phyloP scores from a whole-genome alignment of 106 monocot species.

The Allium fistulosum region DNA sequence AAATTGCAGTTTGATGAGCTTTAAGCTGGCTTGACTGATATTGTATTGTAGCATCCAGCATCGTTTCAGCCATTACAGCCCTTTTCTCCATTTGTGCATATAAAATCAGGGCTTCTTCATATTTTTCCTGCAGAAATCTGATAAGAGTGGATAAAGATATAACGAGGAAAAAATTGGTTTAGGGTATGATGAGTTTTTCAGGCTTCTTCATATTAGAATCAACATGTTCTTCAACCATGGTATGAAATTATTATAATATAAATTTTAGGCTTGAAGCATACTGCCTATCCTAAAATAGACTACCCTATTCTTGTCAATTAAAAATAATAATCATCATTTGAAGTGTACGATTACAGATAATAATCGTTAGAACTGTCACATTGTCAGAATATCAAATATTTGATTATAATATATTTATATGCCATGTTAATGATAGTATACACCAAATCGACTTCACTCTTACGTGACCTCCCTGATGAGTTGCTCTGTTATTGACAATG shows the following conservation, averaged over 20 bases:
- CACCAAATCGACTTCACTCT: no score
- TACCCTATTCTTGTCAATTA: no score
- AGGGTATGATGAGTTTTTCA: background rate
- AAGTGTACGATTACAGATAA: no score
- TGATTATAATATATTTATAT: no score
- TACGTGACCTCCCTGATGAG: no score
- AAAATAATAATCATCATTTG: no score
- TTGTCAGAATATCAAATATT: no score
- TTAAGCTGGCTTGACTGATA: slow-evolving; percentile 59
- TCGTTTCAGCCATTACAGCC: slow-evolving; percentile 74
- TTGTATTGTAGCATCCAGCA: slow-evolving; percentile 66
- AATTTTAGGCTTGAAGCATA: background rate
- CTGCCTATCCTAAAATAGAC: background rate
- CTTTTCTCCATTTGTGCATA: slow-evolving; percentile 60
- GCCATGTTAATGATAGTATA: no score
- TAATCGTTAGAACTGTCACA: no score
- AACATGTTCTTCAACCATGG: background rate
- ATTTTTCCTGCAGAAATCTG: slow-evolving; percentile 53
- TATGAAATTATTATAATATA: background rate
- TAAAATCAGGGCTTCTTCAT: slow-evolving; percentile 44
- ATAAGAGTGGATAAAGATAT: slow-evolving; percentile 19
- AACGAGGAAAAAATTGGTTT: slow-evolving; percentile 6
- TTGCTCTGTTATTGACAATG: no score
- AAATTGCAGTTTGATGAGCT: slow-evolving; percentile 34
- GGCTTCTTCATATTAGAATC: background rate